Evolutionary conservation across 1,284 basidiomycete species (phyloP), one percentile per base, ranked within the genome.

Genomic region (Leccinum proximum): DNA sequence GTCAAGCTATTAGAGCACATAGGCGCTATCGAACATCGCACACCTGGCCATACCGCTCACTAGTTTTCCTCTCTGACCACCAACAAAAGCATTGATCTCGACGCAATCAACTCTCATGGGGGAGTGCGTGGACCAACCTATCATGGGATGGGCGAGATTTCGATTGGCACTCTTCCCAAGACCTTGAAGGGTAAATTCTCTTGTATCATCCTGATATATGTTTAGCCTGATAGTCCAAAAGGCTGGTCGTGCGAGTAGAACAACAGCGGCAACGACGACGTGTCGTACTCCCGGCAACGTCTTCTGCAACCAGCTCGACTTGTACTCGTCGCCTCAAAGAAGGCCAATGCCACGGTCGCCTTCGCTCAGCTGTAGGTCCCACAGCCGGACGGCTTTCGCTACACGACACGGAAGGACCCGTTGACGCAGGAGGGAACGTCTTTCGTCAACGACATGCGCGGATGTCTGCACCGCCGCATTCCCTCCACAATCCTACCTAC

Each of bases 231-330:
- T 42, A 42, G 40, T 42, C 40, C 40, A 42, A 53, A 48, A 48
- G 45, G 45, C 18, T 22, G 50, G 22, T 53, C 50, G 50, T 53
- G 50, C 22, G 50, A 53, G 50, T 22, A 14, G 22, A 53, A 26
- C 50, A 13, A 53, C 22, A 26, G 62, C 63, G 72, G 66, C 16
- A 7, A 61, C 67, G 59, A 65, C 67, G 48, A 64, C 8, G 70
- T 86, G 81, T 83, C 82, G 76, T 88, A 75, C 75, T 79, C 88
- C 71, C 81, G 89, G 37, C 87, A 89, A 75, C 73, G 79, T 67
- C 85, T 90, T 66, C 87, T 86, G 50, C 82, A 87, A 57, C 87
- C 88, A 63, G 85, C 87, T 60, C 85, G 87, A 67, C 80, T 87
- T 59, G 40, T 88, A 87, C 74, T 86, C 87, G 8, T 81, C 86